A percentile compares a stretch with the other conserved stretches of the same genome.
Conservation (phyloP, 2,329 filamentous ascomycete genomes). For the Davidsoniella eucalypti region DNA sequence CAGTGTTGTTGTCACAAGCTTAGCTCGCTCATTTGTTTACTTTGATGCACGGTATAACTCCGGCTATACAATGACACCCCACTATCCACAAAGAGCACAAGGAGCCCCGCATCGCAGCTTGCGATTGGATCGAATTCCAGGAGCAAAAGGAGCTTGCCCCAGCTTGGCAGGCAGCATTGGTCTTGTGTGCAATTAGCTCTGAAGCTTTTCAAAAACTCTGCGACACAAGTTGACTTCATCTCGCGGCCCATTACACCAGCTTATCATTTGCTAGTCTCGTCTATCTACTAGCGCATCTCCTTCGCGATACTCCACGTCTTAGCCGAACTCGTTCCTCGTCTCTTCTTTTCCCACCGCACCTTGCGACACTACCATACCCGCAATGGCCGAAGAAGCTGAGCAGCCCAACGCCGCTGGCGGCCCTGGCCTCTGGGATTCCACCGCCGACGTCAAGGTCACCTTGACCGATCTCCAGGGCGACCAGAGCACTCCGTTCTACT, state of each 20-base stretch:
- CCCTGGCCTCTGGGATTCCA: slow-evolving; percentile 48
- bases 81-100: not conserved
- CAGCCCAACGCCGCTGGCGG: slow-evolving; percentile 26
- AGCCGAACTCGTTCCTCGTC: slow-evolving; percentile 12
- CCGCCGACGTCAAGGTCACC: slow-evolving; percentile 83
- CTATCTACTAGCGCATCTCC: not conserved
- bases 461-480: slow-evolving; percentile 79
- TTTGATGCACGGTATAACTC: not conserved
- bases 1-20: not conserved
- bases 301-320: not conserved
- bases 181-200: slow-evolving; percentile 1
- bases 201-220: not conserved
- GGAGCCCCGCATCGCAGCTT: slow-evolving; percentile 4
- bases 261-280: not conserved
- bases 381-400: slow-evolving; percentile 18
- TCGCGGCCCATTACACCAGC: not conserved
- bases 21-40: not conserved
- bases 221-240: not conserved
- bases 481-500: slow-evolving; percentile 73
- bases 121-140: slow-evolving; percentile 3
- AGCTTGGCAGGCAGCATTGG: not conserved
- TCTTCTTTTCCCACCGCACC: slow-evolving; percentile 14
- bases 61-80: not conserved
- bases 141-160: not conserved
- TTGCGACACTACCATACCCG: slow-evolving; percentile 12